Evolutionary conservation across 1,284 basidiomycete species (phyloP).

Genomic region (Irpex rosettiformis): DNA sequence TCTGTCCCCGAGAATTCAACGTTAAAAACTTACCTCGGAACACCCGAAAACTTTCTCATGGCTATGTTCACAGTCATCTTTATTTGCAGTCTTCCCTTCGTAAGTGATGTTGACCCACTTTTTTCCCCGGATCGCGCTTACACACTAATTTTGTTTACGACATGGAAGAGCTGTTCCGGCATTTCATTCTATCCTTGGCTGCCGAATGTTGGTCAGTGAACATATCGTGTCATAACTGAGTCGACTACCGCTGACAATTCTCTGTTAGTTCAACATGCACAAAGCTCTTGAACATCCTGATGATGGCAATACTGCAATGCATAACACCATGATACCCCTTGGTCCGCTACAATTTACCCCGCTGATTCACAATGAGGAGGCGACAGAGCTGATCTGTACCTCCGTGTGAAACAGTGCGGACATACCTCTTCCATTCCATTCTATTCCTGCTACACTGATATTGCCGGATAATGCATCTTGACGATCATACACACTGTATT

Average conservation of each 20-base stretch:
- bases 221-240: background rate
- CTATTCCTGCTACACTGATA: no score
- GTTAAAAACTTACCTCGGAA: background rate
- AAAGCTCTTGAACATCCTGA: background rate
- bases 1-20: background rate
- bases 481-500: background rate
- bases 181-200: slow-evolving; percentile 5
- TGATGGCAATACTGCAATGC: background rate
- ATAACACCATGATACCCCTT: background rate
- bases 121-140: background rate
- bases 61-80: background rate
- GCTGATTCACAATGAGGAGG: background rate
- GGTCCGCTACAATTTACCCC: background rate
- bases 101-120: background rate
- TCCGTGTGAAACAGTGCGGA: background rate
- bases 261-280: background rate
- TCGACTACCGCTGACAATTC: background rate
- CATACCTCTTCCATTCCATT: background rate
- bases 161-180: background rate
- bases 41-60: background rate
- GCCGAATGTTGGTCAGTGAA: slow-evolving; percentile 4
- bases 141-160: background rate
- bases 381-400: background rate
- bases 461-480: no score
- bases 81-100: background rate